Percentiles rank a stretch among this genome's conserved stretches.
phyloP scores from a whole-genome alignment of 768 basidiomycete species.

The Leucocoprinus birnbaumii region DNA sequence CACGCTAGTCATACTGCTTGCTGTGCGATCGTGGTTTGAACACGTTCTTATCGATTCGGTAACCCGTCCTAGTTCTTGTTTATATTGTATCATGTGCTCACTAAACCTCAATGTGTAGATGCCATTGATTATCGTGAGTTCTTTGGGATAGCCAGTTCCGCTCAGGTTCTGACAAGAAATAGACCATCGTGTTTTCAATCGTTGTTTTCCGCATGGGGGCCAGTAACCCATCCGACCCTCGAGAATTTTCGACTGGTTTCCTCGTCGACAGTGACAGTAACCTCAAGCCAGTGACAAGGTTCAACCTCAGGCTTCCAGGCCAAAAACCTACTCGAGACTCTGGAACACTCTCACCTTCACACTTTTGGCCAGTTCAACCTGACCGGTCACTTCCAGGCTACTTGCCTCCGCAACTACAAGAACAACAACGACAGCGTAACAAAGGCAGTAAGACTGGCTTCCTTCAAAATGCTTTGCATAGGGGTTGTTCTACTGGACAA shows the following conservation, averaged over 20 bases:
- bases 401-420: background rate
- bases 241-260: background rate
- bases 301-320: background rate
- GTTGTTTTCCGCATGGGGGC: constrained; percentile 32
- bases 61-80: background rate
- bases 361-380: constrained; percentile 1
- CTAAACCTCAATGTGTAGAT: background rate
- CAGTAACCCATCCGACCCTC: constrained; percentile 18
- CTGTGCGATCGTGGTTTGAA: constrained; percentile 27
- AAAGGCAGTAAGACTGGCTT: background rate
- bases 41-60: constrained; percentile 30
- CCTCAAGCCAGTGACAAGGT: background rate
- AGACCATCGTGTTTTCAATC: constrained; percentile 32
- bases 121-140: constrained; percentile 6
- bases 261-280: background rate
- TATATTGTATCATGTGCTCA: background rate
- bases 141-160: too few relatives aligned
- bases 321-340: background rate
- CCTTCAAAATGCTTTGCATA: too few relatives aligned
- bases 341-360: background rate
- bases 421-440: background rate
- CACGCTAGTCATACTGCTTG: constrained; percentile 26
- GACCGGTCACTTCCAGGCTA: background rate
- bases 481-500: background rate
- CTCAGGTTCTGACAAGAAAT: too few relatives aligned